These are phyloP conservation scores for Phytopythium vexans DNA, from an alignment of 352 stramenopile genomes.

Conservation along the genomic window DNA sequence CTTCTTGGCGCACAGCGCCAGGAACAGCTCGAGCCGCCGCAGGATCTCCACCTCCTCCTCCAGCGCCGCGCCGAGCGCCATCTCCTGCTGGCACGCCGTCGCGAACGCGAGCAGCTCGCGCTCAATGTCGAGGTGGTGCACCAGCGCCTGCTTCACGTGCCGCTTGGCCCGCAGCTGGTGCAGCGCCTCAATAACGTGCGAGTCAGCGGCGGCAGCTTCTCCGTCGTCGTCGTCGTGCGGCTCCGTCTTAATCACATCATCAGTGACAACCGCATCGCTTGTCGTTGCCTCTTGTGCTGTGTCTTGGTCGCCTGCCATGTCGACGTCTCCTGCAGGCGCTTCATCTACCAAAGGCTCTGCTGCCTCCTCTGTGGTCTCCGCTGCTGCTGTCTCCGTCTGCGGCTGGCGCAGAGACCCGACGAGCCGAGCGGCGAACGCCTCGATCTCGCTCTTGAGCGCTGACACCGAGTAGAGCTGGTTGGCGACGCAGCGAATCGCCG, in stretches of 20 bases:
- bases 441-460: conserved; percentile 50
- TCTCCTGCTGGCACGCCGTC: conserved; percentile 31
- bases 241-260: not conserved
- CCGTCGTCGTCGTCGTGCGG: not conserved
- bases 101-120: conserved; percentile 43
- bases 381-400: conserved; percentile 6
- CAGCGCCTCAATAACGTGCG: conserved; percentile 6
- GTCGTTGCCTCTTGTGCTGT: not conserved
- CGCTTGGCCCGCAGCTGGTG: conserved; percentile 18
- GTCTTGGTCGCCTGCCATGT: conserved; percentile 15
- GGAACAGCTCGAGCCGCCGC: conserved; percentile 62
- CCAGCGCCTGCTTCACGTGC: conserved; percentile 21
- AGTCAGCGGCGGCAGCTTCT: not conserved
- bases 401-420: conserved; percentile 46
- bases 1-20: conserved; percentile 79
- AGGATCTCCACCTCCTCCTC: conserved; percentile 58
- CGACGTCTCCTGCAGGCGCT: conserved; percentile 10
- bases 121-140: conserved; percentile 18
- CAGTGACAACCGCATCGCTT: not conserved
- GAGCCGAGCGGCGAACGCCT: conserved; percentile 55
- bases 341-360: not conserved
- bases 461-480: conserved; percentile 73
- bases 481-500: conserved; percentile 67
- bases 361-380: conserved; percentile 5
- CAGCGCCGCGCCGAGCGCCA: conserved; percentile 27